A percentile compares a stretch with the other conserved stretches of the same genome.
phyloP scores from a whole-genome alignment of 1,284 basidiomycete species.

The Ceratobasidium sp. region DNA sequence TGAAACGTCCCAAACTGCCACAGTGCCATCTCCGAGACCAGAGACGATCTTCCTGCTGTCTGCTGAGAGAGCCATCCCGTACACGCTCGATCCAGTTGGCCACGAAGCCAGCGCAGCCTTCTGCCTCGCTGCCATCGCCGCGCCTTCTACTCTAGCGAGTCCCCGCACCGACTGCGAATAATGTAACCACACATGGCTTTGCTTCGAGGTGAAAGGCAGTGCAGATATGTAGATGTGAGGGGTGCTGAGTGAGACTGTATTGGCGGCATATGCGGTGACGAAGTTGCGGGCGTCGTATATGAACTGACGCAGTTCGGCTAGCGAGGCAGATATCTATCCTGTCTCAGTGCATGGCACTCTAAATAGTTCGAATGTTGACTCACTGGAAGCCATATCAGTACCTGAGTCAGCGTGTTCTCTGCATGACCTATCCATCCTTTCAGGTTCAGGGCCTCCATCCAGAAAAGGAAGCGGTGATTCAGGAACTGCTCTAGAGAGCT shows the following conservation, averaged over 20 bases:
- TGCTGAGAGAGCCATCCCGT: background rate
- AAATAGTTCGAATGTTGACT: no score
- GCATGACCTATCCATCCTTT: no score
- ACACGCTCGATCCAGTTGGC: background rate
- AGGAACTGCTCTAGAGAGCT: no score
- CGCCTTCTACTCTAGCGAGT: background rate
- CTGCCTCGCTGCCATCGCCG: background rate
- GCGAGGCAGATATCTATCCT: no score
- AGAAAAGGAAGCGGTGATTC: no score
- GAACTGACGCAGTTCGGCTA: background rate
- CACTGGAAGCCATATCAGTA: no score
- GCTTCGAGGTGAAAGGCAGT: background rate
- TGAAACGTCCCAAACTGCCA: background rate
- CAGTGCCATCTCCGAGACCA: background rate
- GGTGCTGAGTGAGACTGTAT: background rate
- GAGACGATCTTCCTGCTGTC: background rate
- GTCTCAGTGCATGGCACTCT: no score
- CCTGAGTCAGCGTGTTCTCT: no score
- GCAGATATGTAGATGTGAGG: slow-evolving; percentile 28
- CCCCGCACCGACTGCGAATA: background rate
- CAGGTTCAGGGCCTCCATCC: no score
- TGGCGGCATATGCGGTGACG: background rate
- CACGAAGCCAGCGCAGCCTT: no score
- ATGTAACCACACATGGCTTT: background rate
- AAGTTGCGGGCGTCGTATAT: background rate